These are phyloP conservation scores for Mycena citricolor DNA, from an alignment of 1,284 basidiomycete genomes.

Conservation along the genomic window DNA sequence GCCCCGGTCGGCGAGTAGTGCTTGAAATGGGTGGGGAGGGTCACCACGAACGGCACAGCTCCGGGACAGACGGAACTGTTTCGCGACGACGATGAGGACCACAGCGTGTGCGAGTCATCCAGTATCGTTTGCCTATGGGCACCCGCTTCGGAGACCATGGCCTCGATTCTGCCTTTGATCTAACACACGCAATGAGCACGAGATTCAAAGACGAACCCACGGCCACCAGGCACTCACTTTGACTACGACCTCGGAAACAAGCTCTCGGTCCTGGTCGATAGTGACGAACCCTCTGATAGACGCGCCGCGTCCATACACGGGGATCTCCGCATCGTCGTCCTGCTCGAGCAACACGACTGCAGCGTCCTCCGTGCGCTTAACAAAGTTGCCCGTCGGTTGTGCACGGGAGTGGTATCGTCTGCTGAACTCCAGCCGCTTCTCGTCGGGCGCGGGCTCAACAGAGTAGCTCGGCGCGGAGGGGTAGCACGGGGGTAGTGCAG, in stretches of 20 bases:
- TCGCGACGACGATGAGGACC: slow-evolving; percentile 35
- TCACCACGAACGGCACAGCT: slow-evolving; percentile 46
- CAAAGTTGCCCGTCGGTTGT: slow-evolving; percentile 27
- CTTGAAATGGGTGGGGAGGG: slow-evolving; percentile 47
- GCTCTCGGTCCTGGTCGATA: slow-evolving; percentile 39
- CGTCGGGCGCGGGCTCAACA: slow-evolving; percentile 33
- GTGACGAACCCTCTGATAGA: slow-evolving; percentile 38
- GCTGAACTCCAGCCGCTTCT: slow-evolving; percentile 32
- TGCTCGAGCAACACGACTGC: slow-evolving; percentile 32
- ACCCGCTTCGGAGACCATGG: slow-evolving; percentile 41
- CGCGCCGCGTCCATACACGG: slow-evolving; percentile 32
- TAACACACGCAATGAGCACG: background rate
- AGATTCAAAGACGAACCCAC: background rate
- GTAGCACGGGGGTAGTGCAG: slow-evolving; percentile 16
- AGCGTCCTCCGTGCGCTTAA: slow-evolving; percentile 27
- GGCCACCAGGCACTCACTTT: slow-evolving; percentile 38
- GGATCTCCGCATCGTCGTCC: slow-evolving; percentile 23
- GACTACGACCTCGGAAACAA: slow-evolving; percentile 41
- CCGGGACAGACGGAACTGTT: slow-evolving; percentile 38
- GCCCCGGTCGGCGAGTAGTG: too few relatives aligned
- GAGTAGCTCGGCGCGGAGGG: slow-evolving; percentile 29
- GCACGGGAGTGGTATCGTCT: slow-evolving; percentile 22
- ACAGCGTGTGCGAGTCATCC: slow-evolving; percentile 38
- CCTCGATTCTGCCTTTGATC: slow-evolving; percentile 53
- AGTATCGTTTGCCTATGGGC: slow-evolving; percentile 36